Evolutionary conservation across 805 yeast genomes (phyloP).

Genomic region (Wickerhamiella azymoides): DNA sequence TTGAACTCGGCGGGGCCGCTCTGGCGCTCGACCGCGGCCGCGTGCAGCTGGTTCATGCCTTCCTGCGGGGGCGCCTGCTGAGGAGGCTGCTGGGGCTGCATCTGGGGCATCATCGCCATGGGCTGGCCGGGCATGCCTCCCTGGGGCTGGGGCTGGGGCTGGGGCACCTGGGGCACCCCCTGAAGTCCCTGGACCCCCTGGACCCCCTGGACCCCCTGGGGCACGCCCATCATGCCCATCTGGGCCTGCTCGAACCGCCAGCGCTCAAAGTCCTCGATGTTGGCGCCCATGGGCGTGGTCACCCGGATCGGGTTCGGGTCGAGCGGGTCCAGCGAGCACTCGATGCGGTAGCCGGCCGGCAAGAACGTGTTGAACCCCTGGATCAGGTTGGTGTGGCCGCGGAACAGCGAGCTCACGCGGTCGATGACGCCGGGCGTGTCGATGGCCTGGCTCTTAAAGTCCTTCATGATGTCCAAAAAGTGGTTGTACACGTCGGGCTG

Average conservation of each 20-base stretch:
- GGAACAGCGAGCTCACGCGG: constrained; percentile 76
- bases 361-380: constrained; percentile 96
- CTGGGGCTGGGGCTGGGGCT: no score
- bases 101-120: no score
- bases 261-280: constrained; percentile 37
- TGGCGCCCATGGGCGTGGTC: constrained; percentile 88
- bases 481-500: constrained; percentile 95
- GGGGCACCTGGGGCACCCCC: constrained; percentile 9
- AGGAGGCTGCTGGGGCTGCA: no score
- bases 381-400: constrained; percentile 82
- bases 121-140: no score
- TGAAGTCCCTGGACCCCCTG: constrained; percentile 13
- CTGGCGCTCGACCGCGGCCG: constrained; percentile 25
- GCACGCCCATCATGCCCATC: constrained; percentile 17
- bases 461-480: constrained; percentile 96
- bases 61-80: constrained; percentile 5
- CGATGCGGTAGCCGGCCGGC: constrained; percentile 91
- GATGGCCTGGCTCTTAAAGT: constrained; percentile 87
- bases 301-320: constrained; percentile 90
- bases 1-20: constrained; percentile 81
- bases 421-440: constrained; percentile 99
- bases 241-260: constrained; percentile 6
- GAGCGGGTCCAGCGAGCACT: constrained; percentile 75
- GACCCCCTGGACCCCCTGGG: constrained; percentile 15
- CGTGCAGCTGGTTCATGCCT: constrained; percentile 27